phyloP scores from a whole-genome alignment of 768 basidiomycete species.

The Boletus pseudopeckii region DNA sequence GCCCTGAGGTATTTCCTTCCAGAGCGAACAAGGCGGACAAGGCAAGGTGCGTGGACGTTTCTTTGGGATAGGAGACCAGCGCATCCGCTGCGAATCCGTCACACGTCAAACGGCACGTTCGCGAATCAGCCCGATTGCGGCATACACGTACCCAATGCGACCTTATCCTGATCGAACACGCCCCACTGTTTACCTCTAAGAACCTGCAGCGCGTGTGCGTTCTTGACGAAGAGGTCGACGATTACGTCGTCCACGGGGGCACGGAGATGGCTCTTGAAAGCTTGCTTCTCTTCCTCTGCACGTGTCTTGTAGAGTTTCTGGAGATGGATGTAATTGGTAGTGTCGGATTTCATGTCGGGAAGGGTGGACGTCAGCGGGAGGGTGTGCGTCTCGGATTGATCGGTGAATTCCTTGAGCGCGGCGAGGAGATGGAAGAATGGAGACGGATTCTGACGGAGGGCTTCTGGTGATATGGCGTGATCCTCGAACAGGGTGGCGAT shows the following conservation, averaged over 20 bases:
- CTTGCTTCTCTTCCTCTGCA: slow-evolving; percentile 64
- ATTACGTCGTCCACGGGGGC: slow-evolving; percentile 47
- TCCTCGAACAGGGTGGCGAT: slow-evolving; percentile 63
- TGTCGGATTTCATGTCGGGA: slow-evolving; percentile 96
- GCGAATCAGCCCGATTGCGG: neutral
- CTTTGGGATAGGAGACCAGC: slow-evolving; percentile 44
- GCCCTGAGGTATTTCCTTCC: slow-evolving; percentile 27
- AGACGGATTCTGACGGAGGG: slow-evolving; percentile 44
- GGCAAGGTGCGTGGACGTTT: slow-evolving; percentile 67
- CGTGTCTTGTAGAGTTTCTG: slow-evolving; percentile 82
- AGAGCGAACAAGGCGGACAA: slow-evolving; percentile 54
- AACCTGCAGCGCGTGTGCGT: slow-evolving; percentile 69
- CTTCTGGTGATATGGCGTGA: slow-evolving; percentile 42
- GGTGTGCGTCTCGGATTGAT: slow-evolving; percentile 50
- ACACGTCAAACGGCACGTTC: neutral
- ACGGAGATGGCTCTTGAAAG: slow-evolving; percentile 49
- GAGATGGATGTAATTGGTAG: slow-evolving; percentile 74
- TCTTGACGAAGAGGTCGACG: slow-evolving; percentile 75
- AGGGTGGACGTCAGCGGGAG: slow-evolving; percentile 84
- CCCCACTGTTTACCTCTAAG: slow-evolving; percentile 65
- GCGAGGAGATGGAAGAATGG: slow-evolving; percentile 79
- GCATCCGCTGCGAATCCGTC: slow-evolving; percentile 36
- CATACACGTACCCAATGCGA: slow-evolving; percentile 43
- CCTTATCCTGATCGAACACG: slow-evolving; percentile 46
- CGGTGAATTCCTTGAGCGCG: slow-evolving; percentile 64